These are phyloP conservation scores for Chamaenerion angustifolium DNA, from an alignment of 345 rosid species.

Conservation along the genomic window DNA sequence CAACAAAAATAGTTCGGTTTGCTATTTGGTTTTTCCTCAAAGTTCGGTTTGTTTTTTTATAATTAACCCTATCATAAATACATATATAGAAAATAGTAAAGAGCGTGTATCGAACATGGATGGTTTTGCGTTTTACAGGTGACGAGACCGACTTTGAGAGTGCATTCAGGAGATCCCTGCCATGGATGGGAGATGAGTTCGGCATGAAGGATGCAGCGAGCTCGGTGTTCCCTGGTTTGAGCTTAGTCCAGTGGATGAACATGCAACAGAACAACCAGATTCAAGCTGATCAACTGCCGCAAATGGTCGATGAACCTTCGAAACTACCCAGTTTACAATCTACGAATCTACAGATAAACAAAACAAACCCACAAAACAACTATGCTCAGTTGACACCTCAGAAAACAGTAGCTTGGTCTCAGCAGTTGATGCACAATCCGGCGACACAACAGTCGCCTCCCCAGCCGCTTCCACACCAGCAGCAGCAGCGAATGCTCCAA, in stretches of 20 bases:
- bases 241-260: constrained; percentile 96
- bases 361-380: constrained; percentile 40
- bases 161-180: constrained; percentile 85
- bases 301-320: constrained; percentile 41
- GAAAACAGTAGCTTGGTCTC: constrained; percentile 46
- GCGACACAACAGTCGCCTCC: constrained; percentile 25
- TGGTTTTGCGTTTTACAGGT: constrained; percentile 44
- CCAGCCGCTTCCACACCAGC: constrained; percentile 23
- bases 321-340: constrained; percentile 74
- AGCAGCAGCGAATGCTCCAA: constrained; percentile 23
- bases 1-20: too few species aligned
- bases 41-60: too few species aligned
- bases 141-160: constrained; percentile 75
- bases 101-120: neutral
- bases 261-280: constrained; percentile 88
- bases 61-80: too few species aligned
- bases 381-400: constrained; percentile 40
- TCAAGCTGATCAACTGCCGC: constrained; percentile 33
- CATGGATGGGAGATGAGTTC: constrained; percentile 93
- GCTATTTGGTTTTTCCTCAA: too few species aligned
- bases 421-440: constrained; percentile 48
- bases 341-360: constrained; percentile 50
- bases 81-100: too few species aligned
- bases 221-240: constrained; percentile 78
- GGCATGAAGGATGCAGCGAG: constrained; percentile 71